Evolutionary conservation across 768 basidiomycete genomes (phyloP).

Genomic region (Pisolithus orientalis): DNA sequence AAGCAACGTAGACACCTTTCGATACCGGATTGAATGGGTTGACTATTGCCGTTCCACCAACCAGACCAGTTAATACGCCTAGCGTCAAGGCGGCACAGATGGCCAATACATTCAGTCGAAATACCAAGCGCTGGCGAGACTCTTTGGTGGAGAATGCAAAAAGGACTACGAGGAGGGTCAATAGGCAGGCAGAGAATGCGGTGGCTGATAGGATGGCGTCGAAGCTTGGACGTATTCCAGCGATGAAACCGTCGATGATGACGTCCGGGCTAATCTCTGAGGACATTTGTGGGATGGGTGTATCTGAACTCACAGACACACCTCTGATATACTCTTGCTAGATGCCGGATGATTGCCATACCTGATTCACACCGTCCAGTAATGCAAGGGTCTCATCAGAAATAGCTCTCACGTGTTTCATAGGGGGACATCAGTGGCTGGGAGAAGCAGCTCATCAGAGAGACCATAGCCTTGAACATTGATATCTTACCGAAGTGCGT

Average conservation of each 20-base stretch:
- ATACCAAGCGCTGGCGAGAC: conserved; percentile 24
- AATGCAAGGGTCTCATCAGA: too few species aligned
- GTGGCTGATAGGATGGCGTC: conserved; percentile 23
- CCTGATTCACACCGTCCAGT: too few species aligned
- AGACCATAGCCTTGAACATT: too few species aligned
- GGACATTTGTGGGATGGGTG: neutral
- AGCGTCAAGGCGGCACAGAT: conserved; percentile 18
- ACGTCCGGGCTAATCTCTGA: neutral
- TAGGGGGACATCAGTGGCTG: too few species aligned
- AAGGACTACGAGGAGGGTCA: conserved; percentile 29
- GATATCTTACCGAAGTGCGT: too few species aligned
- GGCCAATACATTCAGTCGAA: conserved; percentile 28
- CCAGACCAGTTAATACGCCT: conserved; percentile 16
- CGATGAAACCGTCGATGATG: conserved; percentile 7
- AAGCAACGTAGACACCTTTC: conserved; percentile 13
- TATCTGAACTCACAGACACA: neutral
- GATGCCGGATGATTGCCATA: too few species aligned
- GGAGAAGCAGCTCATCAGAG: too few species aligned
- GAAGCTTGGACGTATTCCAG: conserved; percentile 11
- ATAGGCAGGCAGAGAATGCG: conserved; percentile 22
- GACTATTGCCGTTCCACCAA: conserved; percentile 3
- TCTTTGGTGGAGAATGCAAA: conserved; percentile 27
- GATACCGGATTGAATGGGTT: conserved; percentile 13
- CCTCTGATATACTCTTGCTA: neutral
- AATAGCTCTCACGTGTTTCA: too few species aligned